Evolutionary conservation across 108 stramenopile genomes (phyloP), one percentile per base, ranked within the genome.

Genomic region (Nitzschia sp.): DNA sequence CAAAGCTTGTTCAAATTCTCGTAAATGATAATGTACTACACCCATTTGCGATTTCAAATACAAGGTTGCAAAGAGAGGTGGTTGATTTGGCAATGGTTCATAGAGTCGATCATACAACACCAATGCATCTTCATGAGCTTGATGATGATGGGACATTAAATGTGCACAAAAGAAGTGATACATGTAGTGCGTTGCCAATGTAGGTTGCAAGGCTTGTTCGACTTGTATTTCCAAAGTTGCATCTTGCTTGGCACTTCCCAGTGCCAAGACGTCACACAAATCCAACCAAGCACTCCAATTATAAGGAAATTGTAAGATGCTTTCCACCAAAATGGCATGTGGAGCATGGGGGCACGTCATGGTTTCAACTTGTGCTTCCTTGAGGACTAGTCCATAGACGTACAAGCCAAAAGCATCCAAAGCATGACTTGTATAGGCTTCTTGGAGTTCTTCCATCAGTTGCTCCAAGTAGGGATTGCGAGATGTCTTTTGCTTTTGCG

Each of bases 241-340:
- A 65, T 92, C 62, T 1, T 32, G 31, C 38, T 25, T 86, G 82
- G 8, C 85, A 54, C 51, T 83, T n/a, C 21, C 19, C 79, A 8
- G 85, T 23, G 35, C 48, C 9, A 74, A 19, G 1, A 74, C 72
- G 33, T 87, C 87, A 0, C 89, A 92, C 19, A 98, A 68, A 71
- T 98, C 98, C 49, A 97, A 85, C 98, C 98, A 98, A 1, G 96
- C 96, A 49, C 92, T 94, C 98, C 98, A 98, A 77, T 97, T 96
- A 75, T 67, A 86, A 6, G 96, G 98, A 80, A 91, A 96, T 30
- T 73, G 49, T 19, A 81, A 49, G 31, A 97, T 58, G 55, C 94
- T 87, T 46, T 88, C 81, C 34, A 85, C 76, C 21, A 98, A 63
- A 28, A 95, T 84, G 6, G 49, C 53, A 48, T 86, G 83, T n/a